A percentile compares a stretch with the other conserved stretches of the same genome.
Conservation (phyloP, 139 green algal genomes). For the Chlorella sp. region DNA sequence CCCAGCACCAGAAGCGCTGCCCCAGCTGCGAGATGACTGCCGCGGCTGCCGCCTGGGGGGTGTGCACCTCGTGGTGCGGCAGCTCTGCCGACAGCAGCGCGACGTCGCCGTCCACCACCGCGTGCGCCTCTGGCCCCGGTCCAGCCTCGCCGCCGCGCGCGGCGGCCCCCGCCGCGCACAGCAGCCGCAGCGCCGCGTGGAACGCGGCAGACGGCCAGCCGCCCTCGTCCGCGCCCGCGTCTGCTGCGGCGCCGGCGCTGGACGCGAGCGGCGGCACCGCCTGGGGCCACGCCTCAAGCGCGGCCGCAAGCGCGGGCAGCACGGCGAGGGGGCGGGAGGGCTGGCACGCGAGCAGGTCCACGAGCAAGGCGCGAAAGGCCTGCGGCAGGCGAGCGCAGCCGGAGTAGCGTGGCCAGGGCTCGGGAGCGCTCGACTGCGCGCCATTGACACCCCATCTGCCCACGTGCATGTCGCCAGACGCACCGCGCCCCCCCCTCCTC, state of each 20-base stretch:
- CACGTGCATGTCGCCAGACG: background rate
- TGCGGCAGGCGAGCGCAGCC: background rate
- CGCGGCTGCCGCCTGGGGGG: no score
- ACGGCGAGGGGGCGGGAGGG: background rate
- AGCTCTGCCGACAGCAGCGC: no score
- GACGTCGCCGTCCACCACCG: no score
- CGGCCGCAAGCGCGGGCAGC: constrained; percentile 29
- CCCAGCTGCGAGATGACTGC: no score
- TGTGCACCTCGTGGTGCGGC: no score
- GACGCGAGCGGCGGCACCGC: background rate
- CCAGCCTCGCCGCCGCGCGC: no score
- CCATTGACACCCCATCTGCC: background rate
- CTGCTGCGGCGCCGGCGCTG: background rate
- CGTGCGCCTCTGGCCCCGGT: no score
- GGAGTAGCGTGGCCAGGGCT: background rate
- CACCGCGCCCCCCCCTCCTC: background rate
- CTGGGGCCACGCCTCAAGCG: constrained; percentile 22
- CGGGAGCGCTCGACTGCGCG: background rate
- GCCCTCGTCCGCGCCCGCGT: background rate
- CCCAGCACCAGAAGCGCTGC: no score
- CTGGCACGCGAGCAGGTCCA: constrained; percentile 5
- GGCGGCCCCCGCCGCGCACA: no score
- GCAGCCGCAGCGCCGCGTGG: background rate
- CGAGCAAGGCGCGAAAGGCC: constrained; percentile 7
- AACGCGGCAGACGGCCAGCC: background rate